Percentiles rank a stretch among this genome's conserved stretches.
phyloP scores from a whole-genome alignment of 192 early-diverging fungal genomes.

The Coemansia sp. region DNA sequence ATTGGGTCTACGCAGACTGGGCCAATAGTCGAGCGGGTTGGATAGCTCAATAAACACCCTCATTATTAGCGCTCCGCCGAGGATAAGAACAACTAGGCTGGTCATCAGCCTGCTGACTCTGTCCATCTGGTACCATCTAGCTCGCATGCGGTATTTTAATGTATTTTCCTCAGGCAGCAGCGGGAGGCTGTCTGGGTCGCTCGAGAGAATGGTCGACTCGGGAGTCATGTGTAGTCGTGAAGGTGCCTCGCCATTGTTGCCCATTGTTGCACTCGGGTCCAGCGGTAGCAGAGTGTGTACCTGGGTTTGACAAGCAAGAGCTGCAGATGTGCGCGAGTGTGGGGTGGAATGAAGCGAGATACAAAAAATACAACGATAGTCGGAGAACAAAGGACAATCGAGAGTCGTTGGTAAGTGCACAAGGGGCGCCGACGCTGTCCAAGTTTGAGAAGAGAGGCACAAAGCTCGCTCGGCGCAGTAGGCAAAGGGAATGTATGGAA shows the following conservation, averaged over 20 bases:
- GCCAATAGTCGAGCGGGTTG: constrained; percentile 33
- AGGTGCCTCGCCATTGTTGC: not conserved
- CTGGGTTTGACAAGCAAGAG: not conserved
- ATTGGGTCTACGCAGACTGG: constrained; percentile 26
- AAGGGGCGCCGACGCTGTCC: too few species aligned
- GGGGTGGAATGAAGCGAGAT: not conserved
- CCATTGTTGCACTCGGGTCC: too few species aligned
- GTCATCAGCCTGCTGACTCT: constrained; percentile 18
- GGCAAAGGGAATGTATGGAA: constrained; percentile 17
- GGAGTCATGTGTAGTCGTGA: constrained; percentile 5
- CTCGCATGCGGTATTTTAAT: constrained; percentile 11
- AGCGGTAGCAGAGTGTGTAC: too few species aligned
- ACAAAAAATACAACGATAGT: not conserved
- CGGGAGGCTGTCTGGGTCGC: constrained; percentile 9
- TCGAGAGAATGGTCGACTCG: constrained; percentile 16
- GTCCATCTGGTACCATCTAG: constrained; percentile 40
- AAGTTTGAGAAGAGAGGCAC: not conserved
- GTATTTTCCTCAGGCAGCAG: constrained; percentile 17
- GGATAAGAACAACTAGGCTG: constrained; percentile 12
- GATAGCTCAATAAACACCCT: constrained; percentile 31
- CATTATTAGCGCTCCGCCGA: constrained; percentile 8
- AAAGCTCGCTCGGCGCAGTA: not conserved
- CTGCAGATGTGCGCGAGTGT: not conserved
- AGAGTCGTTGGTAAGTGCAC: not conserved
- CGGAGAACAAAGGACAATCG: not conserved